phyloP scores from a whole-genome alignment of 805 yeast genomes.

The Yarrowia sp. region DNA sequence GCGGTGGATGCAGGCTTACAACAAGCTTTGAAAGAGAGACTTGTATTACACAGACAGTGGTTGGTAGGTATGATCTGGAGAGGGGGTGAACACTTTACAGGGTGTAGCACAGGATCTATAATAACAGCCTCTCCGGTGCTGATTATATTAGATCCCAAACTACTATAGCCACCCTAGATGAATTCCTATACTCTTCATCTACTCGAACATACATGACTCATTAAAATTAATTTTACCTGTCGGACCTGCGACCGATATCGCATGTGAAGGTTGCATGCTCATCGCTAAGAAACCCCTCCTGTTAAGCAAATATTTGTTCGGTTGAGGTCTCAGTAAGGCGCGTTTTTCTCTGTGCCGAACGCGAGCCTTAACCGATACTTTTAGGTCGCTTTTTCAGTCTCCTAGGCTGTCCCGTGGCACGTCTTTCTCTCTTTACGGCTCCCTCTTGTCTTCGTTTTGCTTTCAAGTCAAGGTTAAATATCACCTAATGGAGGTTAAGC shows the following conservation, averaged over 20 bases:
- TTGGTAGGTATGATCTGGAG: background rate
- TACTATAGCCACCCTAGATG: too few species aligned
- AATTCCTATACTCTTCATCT: too few species aligned
- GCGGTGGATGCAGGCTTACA: too few species aligned
- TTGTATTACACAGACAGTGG: too few species aligned
- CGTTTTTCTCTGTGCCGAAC: background rate
- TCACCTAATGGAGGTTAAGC: background rate
- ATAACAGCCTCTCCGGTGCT: too few species aligned
- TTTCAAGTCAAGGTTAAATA: background rate
- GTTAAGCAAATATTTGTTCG: too few species aligned
- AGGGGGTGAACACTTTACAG: too few species aligned
- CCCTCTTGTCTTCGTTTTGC: background rate
- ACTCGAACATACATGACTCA: background rate
- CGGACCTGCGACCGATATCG: background rate
- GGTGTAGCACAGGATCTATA: too few species aligned
- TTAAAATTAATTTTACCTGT: background rate
- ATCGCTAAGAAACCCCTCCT: background rate
- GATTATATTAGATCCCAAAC: too few species aligned
- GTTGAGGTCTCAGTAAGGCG: background rate
- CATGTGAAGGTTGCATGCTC: background rate
- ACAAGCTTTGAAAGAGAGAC: too few species aligned
- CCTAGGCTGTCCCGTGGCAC: too few species aligned
- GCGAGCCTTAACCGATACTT: background rate
- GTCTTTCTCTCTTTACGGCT: background rate
- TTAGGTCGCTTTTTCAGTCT: background rate